These are phyloP conservation scores for Lentinula raphanica DNA, from an alignment of 768 basidiomycete genomes.

Conservation along the genomic window DNA sequence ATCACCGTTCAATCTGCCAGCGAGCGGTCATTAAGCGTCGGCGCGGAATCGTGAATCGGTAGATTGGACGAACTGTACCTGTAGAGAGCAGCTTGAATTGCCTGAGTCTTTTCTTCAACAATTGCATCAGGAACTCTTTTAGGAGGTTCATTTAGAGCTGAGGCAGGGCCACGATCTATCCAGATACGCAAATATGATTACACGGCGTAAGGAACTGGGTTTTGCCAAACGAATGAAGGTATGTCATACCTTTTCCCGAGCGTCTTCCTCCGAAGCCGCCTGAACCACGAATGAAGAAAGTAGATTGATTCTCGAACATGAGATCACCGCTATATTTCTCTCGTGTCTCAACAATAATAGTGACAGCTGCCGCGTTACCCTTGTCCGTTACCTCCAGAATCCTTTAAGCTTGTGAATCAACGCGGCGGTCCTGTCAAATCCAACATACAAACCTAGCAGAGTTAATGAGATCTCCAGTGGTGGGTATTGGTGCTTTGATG, in stretches of 20 bases:
- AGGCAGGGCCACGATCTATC: slow-evolving; percentile 84
- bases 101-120: slow-evolving; percentile 80
- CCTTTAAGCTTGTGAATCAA: slow-evolving; percentile 27
- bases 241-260: slow-evolving; percentile 56
- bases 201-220: too few relatives aligned
- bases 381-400: slow-evolving; percentile 81
- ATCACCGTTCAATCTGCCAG: slow-evolving; percentile 86
- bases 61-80: slow-evolving; percentile 54
- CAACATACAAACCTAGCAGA: slow-evolving; percentile 50
- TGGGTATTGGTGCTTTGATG: slow-evolving; percentile 84
- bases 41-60: background rate
- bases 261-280: slow-evolving; percentile 97
- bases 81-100: slow-evolving; percentile 86
- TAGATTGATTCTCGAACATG: slow-evolving; percentile 90
- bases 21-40: background rate
- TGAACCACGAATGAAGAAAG: slow-evolving; percentile 86
- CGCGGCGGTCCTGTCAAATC: too few relatives aligned
- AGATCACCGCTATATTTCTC: slow-evolving; percentile 74
- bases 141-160: slow-evolving; percentile 76
- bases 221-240: too few relatives aligned
- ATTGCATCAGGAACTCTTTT: slow-evolving; percentile 81
- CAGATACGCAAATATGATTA: background rate
- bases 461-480: slow-evolving; percentile 73
- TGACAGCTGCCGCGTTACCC: slow-evolving; percentile 91
- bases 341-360: slow-evolving; percentile 69